These are phyloP conservation scores for Domatiomyces catenatus DNA, from an alignment of 2,329 filamentous ascomycete species.

Conservation along the genomic window DNA sequence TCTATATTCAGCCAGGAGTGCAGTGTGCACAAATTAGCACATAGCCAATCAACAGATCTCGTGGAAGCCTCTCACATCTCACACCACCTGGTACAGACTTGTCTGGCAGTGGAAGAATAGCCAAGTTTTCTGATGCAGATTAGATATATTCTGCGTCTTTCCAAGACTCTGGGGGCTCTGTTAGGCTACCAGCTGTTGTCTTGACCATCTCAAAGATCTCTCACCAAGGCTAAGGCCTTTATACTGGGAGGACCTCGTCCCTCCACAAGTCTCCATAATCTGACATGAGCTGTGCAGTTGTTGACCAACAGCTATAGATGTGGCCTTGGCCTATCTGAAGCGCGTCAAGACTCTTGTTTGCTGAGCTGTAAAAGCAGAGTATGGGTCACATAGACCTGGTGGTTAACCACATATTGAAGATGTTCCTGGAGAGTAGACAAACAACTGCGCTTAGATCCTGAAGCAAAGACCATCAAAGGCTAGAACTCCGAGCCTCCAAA, in stretches of 20 bases:
- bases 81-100: too few species aligned
- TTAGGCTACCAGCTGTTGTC: slow-evolving; percentile 48
- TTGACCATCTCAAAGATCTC: slow-evolving; percentile 48
- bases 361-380: slow-evolving; percentile 27
- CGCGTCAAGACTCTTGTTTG: slow-evolving; percentile 34
- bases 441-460: slow-evolving; percentile 48
- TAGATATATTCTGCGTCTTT: slow-evolving; percentile 47
- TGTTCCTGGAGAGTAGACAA: slow-evolving; percentile 48
- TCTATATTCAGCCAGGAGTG: too few species aligned
- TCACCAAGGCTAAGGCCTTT: slow-evolving; percentile 32
- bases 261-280: slow-evolving; percentile 39
- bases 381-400: slow-evolving; percentile 37
- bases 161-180: slow-evolving; percentile 42
- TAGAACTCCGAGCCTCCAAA: too few species aligned
- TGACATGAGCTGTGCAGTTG: slow-evolving; percentile 37
- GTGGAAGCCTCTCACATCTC: too few species aligned
- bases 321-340: slow-evolving; percentile 30
- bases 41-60: too few species aligned
- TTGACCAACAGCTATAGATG: slow-evolving; percentile 32
- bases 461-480: too few species aligned
- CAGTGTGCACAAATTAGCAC: too few species aligned
- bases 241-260: slow-evolving; percentile 43
- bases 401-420: slow-evolving; percentile 30
- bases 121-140: too few species aligned
- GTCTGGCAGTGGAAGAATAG: too few species aligned